Percentiles rank a stretch among this genome's conserved stretches.
These are phyloP conservation scores for Lolium rigidum DNA, from an alignment of 176 grass and related monocot genomes.

Conservation along the genomic window DNA sequence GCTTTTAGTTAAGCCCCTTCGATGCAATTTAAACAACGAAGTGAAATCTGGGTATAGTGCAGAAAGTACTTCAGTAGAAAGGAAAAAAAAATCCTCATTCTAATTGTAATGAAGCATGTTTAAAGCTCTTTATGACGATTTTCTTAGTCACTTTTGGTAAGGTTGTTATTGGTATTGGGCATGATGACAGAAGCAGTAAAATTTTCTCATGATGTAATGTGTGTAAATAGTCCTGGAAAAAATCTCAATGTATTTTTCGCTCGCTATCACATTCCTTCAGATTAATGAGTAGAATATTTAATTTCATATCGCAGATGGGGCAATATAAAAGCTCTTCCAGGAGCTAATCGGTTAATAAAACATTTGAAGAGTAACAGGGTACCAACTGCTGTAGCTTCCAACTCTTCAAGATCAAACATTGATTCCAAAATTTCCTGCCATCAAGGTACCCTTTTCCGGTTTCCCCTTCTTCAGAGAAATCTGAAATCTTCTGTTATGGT, in stretches of 20 bases:
- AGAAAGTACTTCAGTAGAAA: slow-evolving; percentile 25
- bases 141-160: neutral
- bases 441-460: slow-evolving; percentile 57
- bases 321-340: slow-evolving; percentile 88
- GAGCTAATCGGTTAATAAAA: slow-evolving; percentile 78
- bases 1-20: neutral
- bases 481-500: no score
- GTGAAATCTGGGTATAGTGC: neutral
- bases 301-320: slow-evolving; percentile 70
- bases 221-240: neutral
- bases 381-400: slow-evolving; percentile 83
- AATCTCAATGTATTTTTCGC: neutral
- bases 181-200: slow-evolving; percentile 16
- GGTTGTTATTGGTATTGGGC: neutral
- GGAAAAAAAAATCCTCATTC: neutral
- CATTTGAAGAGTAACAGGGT: slow-evolving; percentile 74
- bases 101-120: neutral
- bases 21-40: neutral
- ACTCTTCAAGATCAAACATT: slow-evolving; percentile 89
- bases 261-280: slow-evolving; percentile 20
- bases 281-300: neutral
- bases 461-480: slow-evolving; percentile 34
- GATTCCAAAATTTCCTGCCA: slow-evolving; percentile 84
- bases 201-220: slow-evolving; percentile 23
- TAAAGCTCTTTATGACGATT: neutral